phyloP scores from a whole-genome alignment of 192 early-diverging fungal species.

The Spizellomyces punctatus region DNA sequence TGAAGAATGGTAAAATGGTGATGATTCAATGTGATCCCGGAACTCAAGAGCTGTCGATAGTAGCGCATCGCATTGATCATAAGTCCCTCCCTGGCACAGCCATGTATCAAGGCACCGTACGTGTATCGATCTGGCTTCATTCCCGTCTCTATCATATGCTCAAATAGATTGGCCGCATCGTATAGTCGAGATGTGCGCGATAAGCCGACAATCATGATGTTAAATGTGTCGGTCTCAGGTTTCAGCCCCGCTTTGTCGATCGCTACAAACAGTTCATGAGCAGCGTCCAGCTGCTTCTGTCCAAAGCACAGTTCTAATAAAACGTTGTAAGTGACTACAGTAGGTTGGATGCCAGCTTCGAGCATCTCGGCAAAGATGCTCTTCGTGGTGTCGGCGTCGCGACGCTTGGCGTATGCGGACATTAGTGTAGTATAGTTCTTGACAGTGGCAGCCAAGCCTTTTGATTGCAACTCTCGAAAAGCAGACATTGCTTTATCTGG shows the following conservation, averaged over 20 bases:
- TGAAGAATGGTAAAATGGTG: conserved; percentile 25
- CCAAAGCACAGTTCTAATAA: conserved; percentile 9
- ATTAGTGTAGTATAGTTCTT: conserved; percentile 23
- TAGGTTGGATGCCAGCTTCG: conserved; percentile 6
- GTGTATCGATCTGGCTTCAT: conserved; percentile 15
- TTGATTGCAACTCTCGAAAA: conserved; percentile 17
- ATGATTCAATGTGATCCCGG: conserved; percentile 3
- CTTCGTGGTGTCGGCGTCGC: not conserved
- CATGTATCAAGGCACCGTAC: conserved; percentile 18
- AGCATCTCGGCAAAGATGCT: conserved; percentile 6
- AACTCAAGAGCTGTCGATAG: conserved; percentile 13
- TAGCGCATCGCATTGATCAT: conserved; percentile 32
- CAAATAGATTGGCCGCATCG: conserved; percentile 13
- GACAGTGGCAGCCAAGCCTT: not conserved
- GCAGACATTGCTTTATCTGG: not conserved
- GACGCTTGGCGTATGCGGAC: conserved; percentile 4
- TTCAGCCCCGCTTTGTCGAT: conserved; percentile 16
- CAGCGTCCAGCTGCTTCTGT: conserved; percentile 4
- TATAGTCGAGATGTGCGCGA: not conserved
- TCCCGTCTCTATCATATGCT: conserved; percentile 14
- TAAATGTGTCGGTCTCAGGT: conserved; percentile 18
- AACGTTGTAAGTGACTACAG: conserved; percentile 15
- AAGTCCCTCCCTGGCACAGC: conserved; percentile 11
- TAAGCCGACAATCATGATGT: conserved; percentile 16
- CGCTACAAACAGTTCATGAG: not conserved